phyloP scores from a whole-genome alignment of 2,329 filamentous ascomycete genomes.

The Madurella mycetomatis region DNA sequence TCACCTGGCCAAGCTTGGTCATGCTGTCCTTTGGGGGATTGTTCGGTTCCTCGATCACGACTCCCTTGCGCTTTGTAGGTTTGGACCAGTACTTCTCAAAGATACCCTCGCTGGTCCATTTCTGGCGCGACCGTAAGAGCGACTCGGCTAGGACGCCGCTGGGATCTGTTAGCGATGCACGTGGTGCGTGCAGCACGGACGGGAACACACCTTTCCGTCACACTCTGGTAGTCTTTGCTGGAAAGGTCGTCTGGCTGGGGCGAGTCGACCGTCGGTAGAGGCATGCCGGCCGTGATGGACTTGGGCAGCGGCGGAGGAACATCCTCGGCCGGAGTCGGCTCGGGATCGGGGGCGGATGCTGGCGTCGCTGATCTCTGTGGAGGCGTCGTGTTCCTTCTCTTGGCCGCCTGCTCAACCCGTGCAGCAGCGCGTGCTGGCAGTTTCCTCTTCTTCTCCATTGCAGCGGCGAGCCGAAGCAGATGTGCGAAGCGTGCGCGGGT shows the following conservation, averaged over 20 bases:
- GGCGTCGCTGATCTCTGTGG: slow-evolving; percentile 46
- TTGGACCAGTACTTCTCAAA: slow-evolving; percentile 78
- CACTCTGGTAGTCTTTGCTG: slow-evolving; percentile 63
- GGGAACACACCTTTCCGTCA: slow-evolving; percentile 60
- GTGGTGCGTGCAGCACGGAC: not conserved
- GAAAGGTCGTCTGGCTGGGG: slow-evolving; percentile 62
- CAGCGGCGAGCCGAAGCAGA: slow-evolving; percentile 21
- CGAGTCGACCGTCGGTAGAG: slow-evolving; percentile 65
- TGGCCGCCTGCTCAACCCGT: slow-evolving; percentile 55
- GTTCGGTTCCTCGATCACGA: slow-evolving; percentile 57
- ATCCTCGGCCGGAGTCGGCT: slow-evolving; percentile 34
- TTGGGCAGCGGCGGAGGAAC: slow-evolving; percentile 51
- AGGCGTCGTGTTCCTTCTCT: slow-evolving; percentile 56
- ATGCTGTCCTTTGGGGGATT: slow-evolving; percentile 69
- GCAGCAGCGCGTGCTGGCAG: slow-evolving; percentile 59
- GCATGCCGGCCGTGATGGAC: slow-evolving; percentile 59
- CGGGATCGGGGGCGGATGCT: slow-evolving; percentile 24
- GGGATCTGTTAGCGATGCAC: slow-evolving; percentile 16
- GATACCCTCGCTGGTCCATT: slow-evolving; percentile 67
- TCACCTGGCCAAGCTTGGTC: slow-evolving; percentile 67
- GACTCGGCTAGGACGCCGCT: slow-evolving; percentile 74
- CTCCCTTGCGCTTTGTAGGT: slow-evolving; percentile 63
- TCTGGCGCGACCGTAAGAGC: slow-evolving; percentile 65
- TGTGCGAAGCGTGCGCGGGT: slow-evolving; percentile 10
- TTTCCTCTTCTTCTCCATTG: slow-evolving; percentile 64